These are phyloP conservation scores for Hypoxylon intermedium DNA, from an alignment of 495 filamentous ascomycete species.

Conservation along the genomic window DNA sequence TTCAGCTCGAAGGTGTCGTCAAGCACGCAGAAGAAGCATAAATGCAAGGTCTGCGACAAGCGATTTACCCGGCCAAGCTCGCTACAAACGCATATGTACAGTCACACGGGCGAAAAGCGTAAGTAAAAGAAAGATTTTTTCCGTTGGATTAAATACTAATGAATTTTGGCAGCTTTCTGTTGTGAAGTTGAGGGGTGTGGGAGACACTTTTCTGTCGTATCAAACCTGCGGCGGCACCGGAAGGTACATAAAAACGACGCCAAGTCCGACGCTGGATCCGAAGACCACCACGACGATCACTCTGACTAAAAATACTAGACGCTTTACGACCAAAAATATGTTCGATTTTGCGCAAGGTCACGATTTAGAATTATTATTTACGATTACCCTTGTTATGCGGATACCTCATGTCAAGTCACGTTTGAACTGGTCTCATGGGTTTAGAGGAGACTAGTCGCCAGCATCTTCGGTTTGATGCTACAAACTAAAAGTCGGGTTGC, in stretches of 20 bases:
- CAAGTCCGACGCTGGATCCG: slow-evolving; percentile 59
- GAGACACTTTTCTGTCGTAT: slow-evolving; percentile 96
- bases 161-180: slow-evolving; percentile 71
- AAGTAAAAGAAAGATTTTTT: slow-evolving; percentile 53
- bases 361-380: slow-evolving; percentile 37
- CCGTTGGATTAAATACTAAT: slow-evolving; percentile 45
- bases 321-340: slow-evolving; percentile 32
- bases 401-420: slow-evolving; percentile 37
- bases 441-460: slow-evolving; percentile 38
- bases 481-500: slow-evolving; percentile 34
- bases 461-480: slow-evolving; percentile 34
- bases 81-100: slow-evolving; percentile 98
- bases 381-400: slow-evolving; percentile 35
- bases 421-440: slow-evolving; percentile 34
- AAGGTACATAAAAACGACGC: slow-evolving; percentile 93
- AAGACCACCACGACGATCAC: slow-evolving; percentile 58
- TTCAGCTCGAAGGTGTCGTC: slow-evolving; percentile 97
- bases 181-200: slow-evolving; percentile 97
- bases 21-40: slow-evolving; percentile 98
- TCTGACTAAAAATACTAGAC: slow-evolving; percentile 47
- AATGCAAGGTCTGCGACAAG: slow-evolving; percentile 99
- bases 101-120: slow-evolving; percentile 99
- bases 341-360: slow-evolving; percentile 34
- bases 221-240: slow-evolving; percentile 90
- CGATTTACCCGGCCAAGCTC: slow-evolving; percentile 96